A percentile compares a stretch with the other conserved stretches of the same genome.
Evolutionary conservation across 2,329 filamentous ascomycete genomes (phyloP).

Genomic region (Pseudovirgaria hyperparasitica): DNA sequence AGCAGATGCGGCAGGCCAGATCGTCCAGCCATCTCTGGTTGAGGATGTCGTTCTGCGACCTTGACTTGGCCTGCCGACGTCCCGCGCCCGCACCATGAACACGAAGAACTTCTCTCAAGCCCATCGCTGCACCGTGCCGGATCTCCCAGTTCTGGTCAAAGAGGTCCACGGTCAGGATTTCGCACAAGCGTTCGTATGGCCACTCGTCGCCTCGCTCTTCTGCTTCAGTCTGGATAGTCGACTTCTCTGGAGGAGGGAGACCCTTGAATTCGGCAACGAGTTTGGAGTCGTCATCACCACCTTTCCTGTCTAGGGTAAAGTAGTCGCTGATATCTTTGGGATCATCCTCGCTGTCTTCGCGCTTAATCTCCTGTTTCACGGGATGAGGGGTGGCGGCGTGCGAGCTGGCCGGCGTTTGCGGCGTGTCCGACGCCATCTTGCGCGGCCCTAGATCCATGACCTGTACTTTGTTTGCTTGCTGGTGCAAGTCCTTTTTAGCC

Average conservation of each 20-base stretch:
- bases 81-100: constrained; percentile 88
- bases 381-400: constrained; percentile 40
- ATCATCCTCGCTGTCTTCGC: constrained; percentile 47
- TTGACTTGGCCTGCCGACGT: constrained; percentile 55
- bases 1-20: constrained; percentile 85
- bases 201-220: constrained; percentile 71
- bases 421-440: constrained; percentile 47
- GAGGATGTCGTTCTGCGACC: constrained; percentile 60
- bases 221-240: constrained; percentile 67
- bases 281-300: constrained; percentile 79
- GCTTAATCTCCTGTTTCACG: constrained; percentile 47
- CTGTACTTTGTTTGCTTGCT: constrained; percentile 77
- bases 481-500: constrained; percentile 77
- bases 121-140: constrained; percentile 91
- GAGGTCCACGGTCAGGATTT: constrained; percentile 84
- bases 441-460: constrained; percentile 75
- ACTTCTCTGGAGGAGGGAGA: constrained; percentile 65
- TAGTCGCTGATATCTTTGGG: constrained; percentile 52
- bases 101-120: constrained; percentile 76
- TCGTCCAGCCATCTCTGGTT: constrained; percentile 89
- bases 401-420: constrained; percentile 36
- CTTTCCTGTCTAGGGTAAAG: constrained; percentile 72
- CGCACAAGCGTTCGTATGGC: constrained; percentile 89
- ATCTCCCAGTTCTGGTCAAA: constrained; percentile 94
- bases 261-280: constrained; percentile 95